Conservation (phyloP, 2,329 filamentous ascomycete species). For the Pyricularia sp. region DNA sequence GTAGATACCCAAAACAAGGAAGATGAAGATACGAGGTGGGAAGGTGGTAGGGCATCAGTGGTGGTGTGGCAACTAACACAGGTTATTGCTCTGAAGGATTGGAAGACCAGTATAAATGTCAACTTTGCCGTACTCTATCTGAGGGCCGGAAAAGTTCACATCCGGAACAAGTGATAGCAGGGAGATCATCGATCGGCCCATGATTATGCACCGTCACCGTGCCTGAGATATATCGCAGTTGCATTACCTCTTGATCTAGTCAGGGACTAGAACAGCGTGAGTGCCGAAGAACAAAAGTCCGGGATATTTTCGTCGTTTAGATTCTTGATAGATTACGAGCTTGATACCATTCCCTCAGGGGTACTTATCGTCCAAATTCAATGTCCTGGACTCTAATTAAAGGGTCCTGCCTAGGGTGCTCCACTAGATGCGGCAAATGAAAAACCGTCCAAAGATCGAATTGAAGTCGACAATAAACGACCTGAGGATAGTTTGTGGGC, state of each 20-base stretch:
- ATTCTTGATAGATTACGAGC: not conserved
- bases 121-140: not conserved
- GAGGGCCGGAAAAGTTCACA: not conserved
- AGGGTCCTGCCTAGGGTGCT: not conserved
- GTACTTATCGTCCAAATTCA: not conserved
- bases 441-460: not conserved
- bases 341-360: not conserved
- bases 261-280: not conserved
- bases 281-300: not conserved
- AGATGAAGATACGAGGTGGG: not conserved
- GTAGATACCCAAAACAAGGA: not conserved
- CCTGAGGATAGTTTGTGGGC: not conserved
- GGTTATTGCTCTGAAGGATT: not conserved
- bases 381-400: not conserved
- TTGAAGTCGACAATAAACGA: not conserved
- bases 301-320: not conserved
- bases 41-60: not conserved
- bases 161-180: not conserved
- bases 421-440: not conserved
- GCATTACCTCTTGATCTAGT: not conserved
- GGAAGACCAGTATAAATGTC: not conserved
- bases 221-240: not conserved
- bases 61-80: not conserved
- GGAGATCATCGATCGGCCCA: not conserved
- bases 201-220: not conserved